These are phyloP conservation scores for Gloeostereum incarnatum DNA, from an alignment of 768 basidiomycete species.

Conservation along the genomic window DNA sequence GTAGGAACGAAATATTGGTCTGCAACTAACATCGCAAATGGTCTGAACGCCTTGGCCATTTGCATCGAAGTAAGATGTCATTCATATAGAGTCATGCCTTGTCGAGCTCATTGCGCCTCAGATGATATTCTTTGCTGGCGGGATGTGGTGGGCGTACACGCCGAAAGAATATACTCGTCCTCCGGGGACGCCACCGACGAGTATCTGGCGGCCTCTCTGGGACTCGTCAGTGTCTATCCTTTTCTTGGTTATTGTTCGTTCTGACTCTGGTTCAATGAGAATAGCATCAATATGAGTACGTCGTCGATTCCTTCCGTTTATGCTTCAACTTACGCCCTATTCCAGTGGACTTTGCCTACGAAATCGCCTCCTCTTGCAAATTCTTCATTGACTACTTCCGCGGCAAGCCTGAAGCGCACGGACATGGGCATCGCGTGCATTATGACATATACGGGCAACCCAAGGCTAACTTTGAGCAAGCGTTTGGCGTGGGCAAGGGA, in stretches of 20 bases:
- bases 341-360: slow-evolving; percentile 44
- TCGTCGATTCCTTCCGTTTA: neutral
- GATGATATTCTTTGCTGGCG: slow-evolving; percentile 75
- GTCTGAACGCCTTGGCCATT: slow-evolving; percentile 71
- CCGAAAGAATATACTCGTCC: slow-evolving; percentile 53
- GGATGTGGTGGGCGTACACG: slow-evolving; percentile 84
- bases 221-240: slow-evolving; percentile 42
- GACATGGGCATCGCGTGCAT: slow-evolving; percentile 2
- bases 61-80: slow-evolving; percentile 61
- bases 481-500: slow-evolving; percentile 11
- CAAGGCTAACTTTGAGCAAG: slow-evolving; percentile 12
- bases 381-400: slow-evolving; percentile 37
- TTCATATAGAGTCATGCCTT: neutral
- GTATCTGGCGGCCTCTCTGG: slow-evolving; percentile 63
- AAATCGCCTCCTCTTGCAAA: slow-evolving; percentile 40
- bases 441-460: neutral
- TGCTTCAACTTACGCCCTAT: neutral
- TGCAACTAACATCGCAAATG: slow-evolving; percentile 73
- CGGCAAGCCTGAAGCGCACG: slow-evolving; percentile 9
- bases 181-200: slow-evolving; percentile 33
- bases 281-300: slow-evolving; percentile 25
- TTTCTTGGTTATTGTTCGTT: neutral
- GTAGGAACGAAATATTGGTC: slow-evolving; percentile 79
- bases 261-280: slow-evolving; percentile 7
- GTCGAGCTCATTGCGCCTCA: slow-evolving; percentile 20